A percentile compares a stretch with the other conserved stretches of the same genome.
Conservation (phyloP, 306 rosid species). For the Echinosophora koreensis region DNA sequence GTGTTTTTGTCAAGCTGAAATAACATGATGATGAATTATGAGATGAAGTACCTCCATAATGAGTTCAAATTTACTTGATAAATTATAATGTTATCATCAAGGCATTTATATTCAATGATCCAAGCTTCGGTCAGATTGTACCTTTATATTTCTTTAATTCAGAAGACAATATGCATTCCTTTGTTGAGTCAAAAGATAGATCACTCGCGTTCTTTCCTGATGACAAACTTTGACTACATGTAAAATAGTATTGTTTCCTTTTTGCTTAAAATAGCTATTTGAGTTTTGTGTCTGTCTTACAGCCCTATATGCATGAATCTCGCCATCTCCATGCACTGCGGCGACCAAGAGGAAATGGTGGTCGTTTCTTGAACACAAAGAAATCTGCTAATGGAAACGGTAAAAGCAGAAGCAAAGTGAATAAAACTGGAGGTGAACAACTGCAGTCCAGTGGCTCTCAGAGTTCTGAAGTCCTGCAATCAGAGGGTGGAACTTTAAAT, state of each 20-base stretch:
- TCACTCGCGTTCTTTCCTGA: background rate
- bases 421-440: constrained; percentile 47
- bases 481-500: constrained; percentile 72
- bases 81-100: background rate
- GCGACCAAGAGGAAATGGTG: constrained; percentile 93
- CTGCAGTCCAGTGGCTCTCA: constrained; percentile 65
- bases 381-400: constrained; percentile 43
- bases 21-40: background rate
- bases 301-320: constrained; percentile 97
- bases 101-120: constrained; percentile 7
- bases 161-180: constrained; percentile 1
- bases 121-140: background rate
- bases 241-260: constrained; percentile 17
- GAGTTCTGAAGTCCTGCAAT: constrained; percentile 74
- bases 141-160: background rate
- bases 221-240: background rate
- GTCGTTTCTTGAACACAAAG: constrained; percentile 88
- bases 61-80: background rate
- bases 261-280: constrained; percentile 15
- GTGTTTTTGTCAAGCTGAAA: background rate
- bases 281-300: constrained; percentile 45
- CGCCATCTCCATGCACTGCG: constrained; percentile 97
- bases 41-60: background rate
- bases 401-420: constrained; percentile 48
- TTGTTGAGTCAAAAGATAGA: constrained; percentile 15